Evolutionary conservation across 345 rosid genomes (phyloP), one percentile per base, ranked within the genome.

Genomic region (Garcia nutans): DNA sequence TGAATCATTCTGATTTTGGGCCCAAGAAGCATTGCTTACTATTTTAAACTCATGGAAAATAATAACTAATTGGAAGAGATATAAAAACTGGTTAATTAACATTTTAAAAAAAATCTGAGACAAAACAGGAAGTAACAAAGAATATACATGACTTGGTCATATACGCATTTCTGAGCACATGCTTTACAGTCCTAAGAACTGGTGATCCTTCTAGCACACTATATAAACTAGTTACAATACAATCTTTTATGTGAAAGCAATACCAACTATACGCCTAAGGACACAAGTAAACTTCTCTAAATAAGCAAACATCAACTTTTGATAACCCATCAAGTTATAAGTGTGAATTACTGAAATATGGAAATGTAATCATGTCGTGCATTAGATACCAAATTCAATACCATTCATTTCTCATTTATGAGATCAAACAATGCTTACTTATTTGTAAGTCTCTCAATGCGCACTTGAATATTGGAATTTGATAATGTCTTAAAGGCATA

Each of bases 361-460:
- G 28, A 28, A 23, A 58, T 59, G 13, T 19, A 57, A 66, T 47
- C 54, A 64, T 28, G 8, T 10, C 26, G 23, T 24, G 8, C 49
- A 67, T 31, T 12, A 28, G 45, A 41, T 28, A 16, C 16, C 47
- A 63, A 37, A n/a, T 20, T n/a, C 70, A 20, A 37, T 65, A 12
- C 5, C 70, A 42, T 42, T 41, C 70, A 42, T 66, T 41, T 66
- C 33, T 47, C 52, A 37, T 24, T 22, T 31, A 49, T 17, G 8
- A 22, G 33, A 15, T 33, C 12, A 67, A 76, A 3, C 76, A 76
- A 71, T 31, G 64, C 83, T 86, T 84, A 91, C 90, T 84, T 93
- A 78, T 87, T 91, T 2, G 92, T 86, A 62, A 90, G 89, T 77
- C 90, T 88, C 86, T 95, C 97, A 0, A 95, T 89, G 37, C 99